Evolutionary conservation across 23 red algal genomes (phyloP), one percentile per base, ranked within the genome.

Genomic region (Gracilaria domingensis): DNA sequence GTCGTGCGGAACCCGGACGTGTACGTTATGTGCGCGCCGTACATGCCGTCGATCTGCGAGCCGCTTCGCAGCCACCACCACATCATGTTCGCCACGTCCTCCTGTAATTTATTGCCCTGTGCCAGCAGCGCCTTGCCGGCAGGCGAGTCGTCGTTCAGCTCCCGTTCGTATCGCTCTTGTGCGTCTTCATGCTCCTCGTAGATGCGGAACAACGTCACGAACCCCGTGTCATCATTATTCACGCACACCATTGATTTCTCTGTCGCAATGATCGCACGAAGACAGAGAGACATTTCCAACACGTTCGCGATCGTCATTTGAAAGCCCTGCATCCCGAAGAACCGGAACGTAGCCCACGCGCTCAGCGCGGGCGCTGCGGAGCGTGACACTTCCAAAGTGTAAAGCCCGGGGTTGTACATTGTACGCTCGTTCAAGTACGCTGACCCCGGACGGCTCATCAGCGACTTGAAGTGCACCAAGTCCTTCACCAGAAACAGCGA

Each of bases 1-100:
- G 85, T 89, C 3, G 67, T 89, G 18, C 85, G 85, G 54, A 89
- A 89, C 1, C 85, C 85, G 5, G 85, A 89, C 18, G 85, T 78
- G 54, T 89, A 89, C 60, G 48, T 89, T 11, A 36, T 66, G 53
- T 65, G 71, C 24, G 85, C 66, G 9, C 16, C 71, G 29, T 78
- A 79, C 48, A 78, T 51, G 38, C 71, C 85, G 12, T 89, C 85
- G 65, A 79, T 80, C 75, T 78, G 21, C 1, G 76, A 58, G 28
- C 74, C 85, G 51, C 14, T 44, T 4, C 74, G 39, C 8, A 89
- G 36, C 67, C 67, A 89, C 44, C 55, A 66, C 85, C 85, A 89
- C 40, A 89, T 51, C 44, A 40, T 36, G 38, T 89, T 69, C 17
- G 85, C 85, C 28, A 59, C 47, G 16, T 89, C 51, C 16, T 75